Conservation (phyloP, 345 rosid genomes). For the Punica granatum region DNA sequence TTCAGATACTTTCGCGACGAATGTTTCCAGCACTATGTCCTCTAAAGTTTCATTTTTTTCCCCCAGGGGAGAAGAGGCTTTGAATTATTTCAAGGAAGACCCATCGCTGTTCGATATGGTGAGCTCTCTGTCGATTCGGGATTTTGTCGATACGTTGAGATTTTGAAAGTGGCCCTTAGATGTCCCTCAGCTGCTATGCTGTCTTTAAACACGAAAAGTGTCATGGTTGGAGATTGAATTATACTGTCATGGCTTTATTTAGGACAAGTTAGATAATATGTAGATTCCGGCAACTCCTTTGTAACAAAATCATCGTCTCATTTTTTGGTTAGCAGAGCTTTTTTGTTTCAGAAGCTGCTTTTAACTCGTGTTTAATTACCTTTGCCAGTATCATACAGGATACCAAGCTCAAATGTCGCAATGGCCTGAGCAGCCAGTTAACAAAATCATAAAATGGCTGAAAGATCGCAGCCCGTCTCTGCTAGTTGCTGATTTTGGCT, state of each 20-base stretch:
- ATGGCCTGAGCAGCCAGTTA: conserved; percentile 94
- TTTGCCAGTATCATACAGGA: conserved; percentile 84
- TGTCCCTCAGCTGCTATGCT: not conserved
- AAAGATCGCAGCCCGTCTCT: conserved; percentile 52
- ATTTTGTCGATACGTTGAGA: not conserved
- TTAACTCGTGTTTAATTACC: conserved; percentile 18
- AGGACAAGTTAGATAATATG: not conserved
- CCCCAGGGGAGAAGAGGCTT: conserved; percentile 75
- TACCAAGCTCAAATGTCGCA: conserved; percentile 91
- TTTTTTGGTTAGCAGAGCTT: not conserved
- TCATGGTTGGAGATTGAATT: not conserved
- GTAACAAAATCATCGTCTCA: not conserved
- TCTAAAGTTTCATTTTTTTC: conserved; percentile 2
- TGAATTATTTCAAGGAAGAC: conserved; percentile 63
- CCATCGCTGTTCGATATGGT: conserved; percentile 82
- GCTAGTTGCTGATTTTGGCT: conserved; percentile 95
- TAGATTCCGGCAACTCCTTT: not conserved
- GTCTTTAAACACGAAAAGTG: not conserved
- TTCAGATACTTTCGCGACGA: not conserved
- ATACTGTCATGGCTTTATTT: not conserved
- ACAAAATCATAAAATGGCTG: conserved; percentile 63
- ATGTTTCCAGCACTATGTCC: not conserved
- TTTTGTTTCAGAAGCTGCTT: not conserved
- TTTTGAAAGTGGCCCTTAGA: not conserved
- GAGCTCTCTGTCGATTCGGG: conserved; percentile 11